Evolutionary conservation across 2,329 filamentous ascomycete species (phyloP).

Genomic region (Keithomyces neogunnii): DNA sequence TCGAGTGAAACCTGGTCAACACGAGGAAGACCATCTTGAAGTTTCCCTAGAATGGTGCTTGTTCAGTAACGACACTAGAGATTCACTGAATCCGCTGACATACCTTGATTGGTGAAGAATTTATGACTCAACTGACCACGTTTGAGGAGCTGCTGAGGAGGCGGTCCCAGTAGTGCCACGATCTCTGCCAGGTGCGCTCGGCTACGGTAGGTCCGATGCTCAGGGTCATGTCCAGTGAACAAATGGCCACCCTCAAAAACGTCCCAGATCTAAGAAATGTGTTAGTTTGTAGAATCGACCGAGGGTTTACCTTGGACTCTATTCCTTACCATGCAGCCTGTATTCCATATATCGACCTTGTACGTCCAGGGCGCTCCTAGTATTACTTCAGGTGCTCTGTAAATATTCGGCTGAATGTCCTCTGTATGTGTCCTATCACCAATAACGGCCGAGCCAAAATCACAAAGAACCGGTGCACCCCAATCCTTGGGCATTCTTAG

Average conservation of each 20-base stretch:
- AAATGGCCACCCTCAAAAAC: slow-evolving; percentile 19
- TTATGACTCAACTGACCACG: slow-evolving; percentile 21
- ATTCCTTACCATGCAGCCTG: slow-evolving; percentile 12
- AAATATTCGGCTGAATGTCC: slow-evolving; percentile 14
- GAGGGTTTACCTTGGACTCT: not conserved
- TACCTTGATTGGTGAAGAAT: slow-evolving; percentile 31
- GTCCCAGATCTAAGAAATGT: slow-evolving; percentile 14
- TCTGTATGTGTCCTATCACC: slow-evolving; percentile 1
- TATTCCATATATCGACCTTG: slow-evolving; percentile 14
- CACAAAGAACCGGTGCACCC: slow-evolving; percentile 2
- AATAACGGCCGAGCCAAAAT: not conserved
- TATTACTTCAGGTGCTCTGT: slow-evolving; percentile 17
- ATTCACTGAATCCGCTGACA: not conserved
- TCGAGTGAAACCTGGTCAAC: too few species aligned
- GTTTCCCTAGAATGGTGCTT: too few species aligned
- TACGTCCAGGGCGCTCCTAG: slow-evolving; percentile 16
- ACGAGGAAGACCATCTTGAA: too few species aligned
- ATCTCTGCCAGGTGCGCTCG: slow-evolving; percentile 41
- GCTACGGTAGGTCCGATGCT: slow-evolving; percentile 29
- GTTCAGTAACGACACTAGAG: too few species aligned
- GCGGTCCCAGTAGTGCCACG: slow-evolving; percentile 33
- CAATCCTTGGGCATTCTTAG: slow-evolving; percentile 2
- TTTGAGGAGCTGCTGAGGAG: slow-evolving; percentile 26
- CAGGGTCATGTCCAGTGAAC: slow-evolving; percentile 32
- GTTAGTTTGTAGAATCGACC: not conserved